Evolutionary conservation across 2,329 filamentous ascomycete genomes (phyloP).

Genomic region (Aspergillus neoniger): DNA sequence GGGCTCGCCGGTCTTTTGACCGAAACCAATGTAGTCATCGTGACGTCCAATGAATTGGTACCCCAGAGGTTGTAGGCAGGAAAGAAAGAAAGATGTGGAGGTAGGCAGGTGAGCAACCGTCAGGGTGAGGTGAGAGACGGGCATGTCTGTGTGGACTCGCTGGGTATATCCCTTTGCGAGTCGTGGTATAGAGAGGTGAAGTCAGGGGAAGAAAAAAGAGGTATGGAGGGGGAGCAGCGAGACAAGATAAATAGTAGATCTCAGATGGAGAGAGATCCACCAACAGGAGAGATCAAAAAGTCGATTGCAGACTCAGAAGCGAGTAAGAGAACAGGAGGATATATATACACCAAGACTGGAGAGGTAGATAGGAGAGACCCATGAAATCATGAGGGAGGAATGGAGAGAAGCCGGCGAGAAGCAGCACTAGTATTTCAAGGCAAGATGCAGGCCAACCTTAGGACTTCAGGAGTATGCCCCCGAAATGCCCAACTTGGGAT

Average conservation of each 20-base stretch:
- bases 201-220: background rate
- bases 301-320: slow-evolving; percentile 3
- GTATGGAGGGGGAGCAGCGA: background rate
- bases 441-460: slow-evolving; percentile 8
- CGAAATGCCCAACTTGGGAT: slow-evolving; percentile 21
- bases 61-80: slow-evolving; percentile 74
- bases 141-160: slow-evolving; percentile 49
- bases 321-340: slow-evolving; percentile 4
- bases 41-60: slow-evolving; percentile 69
- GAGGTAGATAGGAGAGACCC: background rate
- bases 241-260: background rate
- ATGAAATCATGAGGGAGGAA: slow-evolving; percentile 9
- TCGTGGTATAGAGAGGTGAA: background rate
- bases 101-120: slow-evolving; percentile 76
- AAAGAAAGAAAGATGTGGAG: slow-evolving; percentile 80
- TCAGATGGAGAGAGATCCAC: background rate
- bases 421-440: slow-evolving; percentile 18
- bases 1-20: slow-evolving; percentile 54
- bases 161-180: slow-evolving; percentile 19
- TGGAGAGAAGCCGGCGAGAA: slow-evolving; percentile 12
- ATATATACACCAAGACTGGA: slow-evolving; percentile 1
- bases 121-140: slow-evolving; percentile 63
- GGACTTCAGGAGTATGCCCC: slow-evolving; percentile 9
- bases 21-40: slow-evolving; percentile 63
- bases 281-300: background rate